These are phyloP conservation scores for Plenodomus lindquistii DNA, from an alignment of 2,329 filamentous ascomycete genomes.

Conservation along the genomic window DNA sequence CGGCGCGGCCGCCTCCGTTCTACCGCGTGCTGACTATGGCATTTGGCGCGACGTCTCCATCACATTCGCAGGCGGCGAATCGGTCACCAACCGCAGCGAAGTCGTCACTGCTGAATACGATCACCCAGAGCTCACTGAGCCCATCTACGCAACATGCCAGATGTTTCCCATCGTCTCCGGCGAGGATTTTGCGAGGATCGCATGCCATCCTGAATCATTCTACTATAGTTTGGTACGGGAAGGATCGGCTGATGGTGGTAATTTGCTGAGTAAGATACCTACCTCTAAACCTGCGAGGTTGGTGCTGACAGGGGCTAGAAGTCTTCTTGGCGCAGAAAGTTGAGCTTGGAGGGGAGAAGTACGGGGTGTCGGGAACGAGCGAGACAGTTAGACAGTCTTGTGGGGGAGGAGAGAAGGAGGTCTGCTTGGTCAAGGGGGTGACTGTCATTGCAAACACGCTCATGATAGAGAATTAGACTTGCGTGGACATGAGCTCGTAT, in stretches of 20 bases:
- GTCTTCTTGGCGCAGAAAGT: not conserved
- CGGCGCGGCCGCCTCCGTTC: not conserved
- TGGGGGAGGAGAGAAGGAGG: not conserved
- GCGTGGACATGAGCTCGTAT: too few relatives aligned
- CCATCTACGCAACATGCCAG: not conserved
- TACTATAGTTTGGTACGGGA: not conserved
- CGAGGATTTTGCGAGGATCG: not conserved
- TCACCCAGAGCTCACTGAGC: not conserved
- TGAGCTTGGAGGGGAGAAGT: not conserved
- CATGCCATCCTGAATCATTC: not conserved
- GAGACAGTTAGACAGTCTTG: not conserved
- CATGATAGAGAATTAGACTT: slow-evolving; percentile 67
- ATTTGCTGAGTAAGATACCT: not conserved
- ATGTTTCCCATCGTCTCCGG: not conserved
- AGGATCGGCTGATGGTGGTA: not conserved
- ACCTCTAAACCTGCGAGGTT: not conserved
- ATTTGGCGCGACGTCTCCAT: not conserved
- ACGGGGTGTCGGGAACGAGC: not conserved
- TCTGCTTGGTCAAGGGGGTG: not conserved
- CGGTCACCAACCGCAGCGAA: not conserved
- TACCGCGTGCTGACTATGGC: not conserved
- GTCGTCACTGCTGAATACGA: not conserved
- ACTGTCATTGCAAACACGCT: not conserved
- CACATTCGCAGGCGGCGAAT: not conserved
- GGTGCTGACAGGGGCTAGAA: not conserved